These are phyloP conservation scores for Colletotrichum spaethianum DNA, from an alignment of 2,329 filamentous ascomycete genomes.

Conservation along the genomic window DNA sequence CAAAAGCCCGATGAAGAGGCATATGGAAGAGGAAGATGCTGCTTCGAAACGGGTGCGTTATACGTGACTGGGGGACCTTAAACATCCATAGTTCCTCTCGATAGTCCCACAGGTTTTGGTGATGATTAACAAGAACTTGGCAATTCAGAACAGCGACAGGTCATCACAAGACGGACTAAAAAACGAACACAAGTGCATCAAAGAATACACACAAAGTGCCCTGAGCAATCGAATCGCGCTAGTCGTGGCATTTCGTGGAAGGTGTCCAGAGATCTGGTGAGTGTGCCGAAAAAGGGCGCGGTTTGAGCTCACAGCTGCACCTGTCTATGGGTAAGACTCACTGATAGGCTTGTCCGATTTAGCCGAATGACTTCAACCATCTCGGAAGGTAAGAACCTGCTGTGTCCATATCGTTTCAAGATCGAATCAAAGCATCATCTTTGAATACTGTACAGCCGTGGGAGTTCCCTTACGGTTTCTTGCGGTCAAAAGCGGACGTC, in stretches of 20 bases:
- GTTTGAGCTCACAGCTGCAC: background rate
- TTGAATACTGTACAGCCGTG: too few relatives aligned
- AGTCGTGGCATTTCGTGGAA: background rate
- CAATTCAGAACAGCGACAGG: background rate
- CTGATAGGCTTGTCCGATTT: too few relatives aligned
- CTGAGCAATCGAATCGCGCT: background rate
- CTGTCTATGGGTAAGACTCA: too few relatives aligned
- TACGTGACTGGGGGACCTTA: background rate
- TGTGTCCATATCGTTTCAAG: too few relatives aligned
- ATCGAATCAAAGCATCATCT: too few relatives aligned
- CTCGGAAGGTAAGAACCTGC: too few relatives aligned
- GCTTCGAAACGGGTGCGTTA: background rate
- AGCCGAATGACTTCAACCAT: too few relatives aligned
- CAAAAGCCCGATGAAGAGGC: background rate
- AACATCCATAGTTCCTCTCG: background rate
- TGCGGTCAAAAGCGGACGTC: background rate
- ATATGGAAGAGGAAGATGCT: slow-evolving; percentile 2
- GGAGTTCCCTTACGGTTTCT: background rate
- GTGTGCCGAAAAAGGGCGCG: background rate
- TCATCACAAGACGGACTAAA: background rate
- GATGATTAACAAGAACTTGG: background rate
- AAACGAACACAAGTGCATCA: background rate
- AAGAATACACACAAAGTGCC: background rate
- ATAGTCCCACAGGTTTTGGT: background rate
- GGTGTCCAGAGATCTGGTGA: background rate